Evolutionary conservation across 129 eudicot genomes (phyloP).

Genomic region (Calendula officinalis): DNA sequence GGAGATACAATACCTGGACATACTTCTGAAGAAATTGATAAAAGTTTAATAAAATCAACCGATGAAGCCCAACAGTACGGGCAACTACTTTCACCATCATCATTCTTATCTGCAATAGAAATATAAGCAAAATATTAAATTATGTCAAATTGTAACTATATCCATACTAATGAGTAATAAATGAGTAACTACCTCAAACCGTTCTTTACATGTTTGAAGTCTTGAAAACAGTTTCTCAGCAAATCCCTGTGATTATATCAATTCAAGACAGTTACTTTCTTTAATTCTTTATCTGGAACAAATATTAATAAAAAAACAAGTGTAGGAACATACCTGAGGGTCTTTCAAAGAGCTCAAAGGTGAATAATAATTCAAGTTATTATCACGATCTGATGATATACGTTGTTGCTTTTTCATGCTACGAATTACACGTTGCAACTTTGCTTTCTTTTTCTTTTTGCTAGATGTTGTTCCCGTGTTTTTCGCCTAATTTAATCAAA

Average conservation of each 20-base stretch:
- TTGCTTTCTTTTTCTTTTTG: conserved; percentile 99
- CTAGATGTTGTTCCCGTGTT: conserved; percentile 88
- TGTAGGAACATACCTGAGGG: conserved; percentile 60
- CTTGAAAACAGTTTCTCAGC: conserved; percentile 82
- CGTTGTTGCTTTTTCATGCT: conserved; percentile 98
- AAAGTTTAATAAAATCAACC: conserved; percentile 60
- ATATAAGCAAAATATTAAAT: conserved; percentile 14
- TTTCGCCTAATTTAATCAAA: conserved; percentile 54
- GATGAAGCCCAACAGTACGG: conserved; percentile 88
- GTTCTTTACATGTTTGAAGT: conserved; percentile 67
- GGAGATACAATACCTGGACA: conserved; percentile 59
- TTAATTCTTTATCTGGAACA: not conserved
- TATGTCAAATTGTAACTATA: conserved; percentile 14
- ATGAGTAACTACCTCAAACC: conserved; percentile 65
- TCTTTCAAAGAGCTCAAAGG: conserved; percentile 82
- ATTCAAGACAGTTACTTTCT: conserved; percentile 5
- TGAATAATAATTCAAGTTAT: conserved; percentile 57
- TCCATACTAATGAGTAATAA: conserved; percentile 8
- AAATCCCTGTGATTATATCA: conserved; percentile 56
- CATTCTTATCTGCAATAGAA: conserved; percentile 66
- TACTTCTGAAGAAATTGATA: conserved; percentile 90
- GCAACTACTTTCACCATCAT: conserved; percentile 89
- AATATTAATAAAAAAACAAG: not conserved
- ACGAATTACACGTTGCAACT: conserved; percentile 81
- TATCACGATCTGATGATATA: conserved; percentile 58